Evolutionary conservation across 306 rosid species (phyloP), one percentile per base, ranked within the genome.

Genomic region (Casuarina equisetifolia): DNA sequence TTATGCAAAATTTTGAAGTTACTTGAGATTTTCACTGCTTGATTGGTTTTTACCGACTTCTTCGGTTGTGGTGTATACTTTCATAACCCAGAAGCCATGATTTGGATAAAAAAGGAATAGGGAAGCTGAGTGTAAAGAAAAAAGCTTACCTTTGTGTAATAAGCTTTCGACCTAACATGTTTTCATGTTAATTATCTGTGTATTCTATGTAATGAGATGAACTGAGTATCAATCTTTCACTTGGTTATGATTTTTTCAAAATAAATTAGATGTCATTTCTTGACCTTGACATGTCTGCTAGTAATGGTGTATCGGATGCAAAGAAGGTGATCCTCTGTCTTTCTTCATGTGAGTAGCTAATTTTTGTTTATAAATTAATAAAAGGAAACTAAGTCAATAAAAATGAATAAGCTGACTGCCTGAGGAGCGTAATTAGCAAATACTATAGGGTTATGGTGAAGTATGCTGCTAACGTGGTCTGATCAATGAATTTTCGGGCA

Each of bases 401-500:
- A 25, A 20, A 57, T 57, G 38, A 57, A 57, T 2, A n/a, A n/a
- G n/a, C n/a, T n/a, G 20, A 57, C 63, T 57, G 20, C 63, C 7
- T 46, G 25, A 57, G 63, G 19, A 20, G 35, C 38, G 20, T 57
- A 57, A 6, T 19, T n/a, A 20, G 63, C 13, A 4, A 57, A n/a
- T 57, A n/a, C 32, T n/a, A n/a, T 57, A 74, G 55, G 59, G 78
- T 54, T 25, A 69, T 13, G 1, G 72, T 51, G 45, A 59, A 75
- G 16, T 42, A 52, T 74, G 70, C 42, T 46, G 40, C 35, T 19
- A 16, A 40, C 17, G 63, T 78, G 36, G 50, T 39, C 32, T 32
- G 38, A 15, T 76, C 59, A 79, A 79, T 81, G 74, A 70, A 38
- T 59, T 50, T 85, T 76, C 77, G 89, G 97, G 95, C 97, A 44